Percentiles rank a stretch among this genome's conserved stretches.
Evolutionary conservation across 805 yeast species (phyloP).

Genomic region (Candida methanosorbosa): DNA sequence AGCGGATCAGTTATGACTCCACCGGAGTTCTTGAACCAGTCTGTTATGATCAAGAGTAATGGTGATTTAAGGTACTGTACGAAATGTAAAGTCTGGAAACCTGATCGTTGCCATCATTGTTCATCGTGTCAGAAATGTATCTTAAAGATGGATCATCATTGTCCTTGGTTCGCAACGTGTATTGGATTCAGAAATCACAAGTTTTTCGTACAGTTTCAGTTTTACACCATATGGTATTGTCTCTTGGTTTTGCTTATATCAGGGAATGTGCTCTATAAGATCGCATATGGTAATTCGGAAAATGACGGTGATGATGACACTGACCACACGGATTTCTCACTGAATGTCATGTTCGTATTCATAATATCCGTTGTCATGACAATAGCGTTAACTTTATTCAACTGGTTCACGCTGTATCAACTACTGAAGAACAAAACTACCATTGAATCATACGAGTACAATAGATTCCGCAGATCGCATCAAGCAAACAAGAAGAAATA

Average conservation of each 20-base stretch:
- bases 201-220: constrained; percentile 65
- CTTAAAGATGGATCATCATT: constrained; percentile 50
- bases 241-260: constrained; percentile 31
- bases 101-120: constrained; percentile 53
- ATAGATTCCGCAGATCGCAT: constrained; percentile 39
- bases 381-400: constrained; percentile 49
- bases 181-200: constrained; percentile 79
- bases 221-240: constrained; percentile 43
- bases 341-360: constrained; percentile 54
- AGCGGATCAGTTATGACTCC: constrained; percentile 23
- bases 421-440: constrained; percentile 66
- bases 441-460: constrained; percentile 59
- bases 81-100: constrained; percentile 49
- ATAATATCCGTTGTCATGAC: constrained; percentile 44
- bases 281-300: constrained; percentile 28
- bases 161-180: constrained; percentile 91
- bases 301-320: constrained; percentile 15
- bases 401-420: constrained; percentile 49
- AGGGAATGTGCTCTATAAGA: constrained; percentile 33
- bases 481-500: constrained; percentile 31
- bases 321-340: constrained; percentile 35
- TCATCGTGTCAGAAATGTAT: constrained; percentile 39
- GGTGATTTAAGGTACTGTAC: constrained; percentile 57
- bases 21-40: constrained; percentile 31
- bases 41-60: constrained; percentile 40